A percentile compares a stretch with the other conserved stretches of the same genome.
Conservation (phyloP, 1,284 basidiomycete species). For the Rhizoctonia solani region DNA sequence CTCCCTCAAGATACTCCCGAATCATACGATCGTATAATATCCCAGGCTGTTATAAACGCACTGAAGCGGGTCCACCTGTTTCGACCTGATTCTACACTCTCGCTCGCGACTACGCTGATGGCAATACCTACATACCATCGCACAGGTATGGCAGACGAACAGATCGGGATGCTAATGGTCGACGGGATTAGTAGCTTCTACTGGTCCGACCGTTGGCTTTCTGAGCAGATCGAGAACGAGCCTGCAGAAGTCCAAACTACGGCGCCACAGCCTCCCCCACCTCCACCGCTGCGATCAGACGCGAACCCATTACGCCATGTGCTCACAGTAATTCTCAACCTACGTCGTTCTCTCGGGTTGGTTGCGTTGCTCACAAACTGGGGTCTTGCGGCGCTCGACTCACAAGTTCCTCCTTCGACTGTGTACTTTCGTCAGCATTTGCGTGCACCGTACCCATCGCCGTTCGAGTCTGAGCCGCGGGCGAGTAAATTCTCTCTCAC, state of each 20-base stretch:
- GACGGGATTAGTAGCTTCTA: constrained; percentile 78
- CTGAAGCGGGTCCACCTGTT: constrained; percentile 66
- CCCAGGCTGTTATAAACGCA: constrained; percentile 49
- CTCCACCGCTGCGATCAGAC: constrained; percentile 37
- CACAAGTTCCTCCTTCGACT: constrained; percentile 38
- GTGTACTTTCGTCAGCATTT: constrained; percentile 59
- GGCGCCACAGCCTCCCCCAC: constrained; percentile 44
- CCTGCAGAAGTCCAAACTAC: neutral
- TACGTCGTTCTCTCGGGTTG: constrained; percentile 58
- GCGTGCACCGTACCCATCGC: constrained; percentile 51
- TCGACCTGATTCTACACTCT: constrained; percentile 62
- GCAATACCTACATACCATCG: constrained; percentile 62
- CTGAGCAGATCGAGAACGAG: constrained; percentile 52
- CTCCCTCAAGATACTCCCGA: neutral
- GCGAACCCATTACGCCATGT: constrained; percentile 51
- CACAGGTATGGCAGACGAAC: constrained; percentile 52
- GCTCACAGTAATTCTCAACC: constrained; percentile 53
- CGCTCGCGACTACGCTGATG: constrained; percentile 67
- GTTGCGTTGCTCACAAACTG: constrained; percentile 66
- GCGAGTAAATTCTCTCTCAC: constrained; percentile 44
- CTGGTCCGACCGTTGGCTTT: constrained; percentile 70
- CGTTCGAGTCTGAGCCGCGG: constrained; percentile 39
- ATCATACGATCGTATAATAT: constrained; percentile 38
- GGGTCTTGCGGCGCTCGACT: constrained; percentile 53
- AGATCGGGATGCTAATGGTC: constrained; percentile 66